Percentiles rank a stretch among this genome's conserved stretches.
phyloP scores from a whole-genome alignment of 75 land plant genomes.

The Isoetes taiwanensis region DNA sequence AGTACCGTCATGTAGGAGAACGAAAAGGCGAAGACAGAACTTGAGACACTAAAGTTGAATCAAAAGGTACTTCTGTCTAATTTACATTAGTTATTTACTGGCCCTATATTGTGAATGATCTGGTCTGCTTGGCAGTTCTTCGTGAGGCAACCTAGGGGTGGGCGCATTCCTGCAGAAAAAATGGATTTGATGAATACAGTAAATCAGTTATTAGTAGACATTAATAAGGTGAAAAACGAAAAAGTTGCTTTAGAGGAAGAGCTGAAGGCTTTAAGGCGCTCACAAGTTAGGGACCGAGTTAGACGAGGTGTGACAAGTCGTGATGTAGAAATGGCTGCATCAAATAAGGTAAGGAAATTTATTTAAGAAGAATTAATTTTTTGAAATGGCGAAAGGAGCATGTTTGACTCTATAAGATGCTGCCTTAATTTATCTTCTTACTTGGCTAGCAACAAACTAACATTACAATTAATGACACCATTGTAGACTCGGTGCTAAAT shows the following conservation, averaged over 20 bases:
- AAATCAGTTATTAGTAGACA: conserved; percentile 26
- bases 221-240: conserved; percentile 24
- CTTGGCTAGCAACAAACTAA: background rate
- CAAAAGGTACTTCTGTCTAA: conserved; percentile 20
- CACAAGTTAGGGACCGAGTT: conserved; percentile 21
- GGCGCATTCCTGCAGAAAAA: conserved; percentile 32
- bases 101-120: background rate
- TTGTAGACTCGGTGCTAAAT: background rate
- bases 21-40: conserved; percentile 21
- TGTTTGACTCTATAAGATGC: background rate
- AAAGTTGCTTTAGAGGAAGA: conserved; percentile 31
- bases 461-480: background rate
- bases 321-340: conserved; percentile 26
- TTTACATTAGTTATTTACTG: background rate
- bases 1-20: conserved; percentile 18
- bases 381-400: background rate
- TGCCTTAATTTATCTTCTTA: background rate
- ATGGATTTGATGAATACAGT: conserved; percentile 38
- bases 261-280: conserved; percentile 16
- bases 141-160: conserved; percentile 25
- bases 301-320: conserved; percentile 21
- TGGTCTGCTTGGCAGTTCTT: conserved; percentile 14
- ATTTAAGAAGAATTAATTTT: background rate
- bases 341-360: conserved; percentile 13
- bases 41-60: conserved; percentile 28